These are phyloP conservation scores for Xylariaceae sp. DNA, from an alignment of 2,329 filamentous ascomycete species.

Conservation along the genomic window DNA sequence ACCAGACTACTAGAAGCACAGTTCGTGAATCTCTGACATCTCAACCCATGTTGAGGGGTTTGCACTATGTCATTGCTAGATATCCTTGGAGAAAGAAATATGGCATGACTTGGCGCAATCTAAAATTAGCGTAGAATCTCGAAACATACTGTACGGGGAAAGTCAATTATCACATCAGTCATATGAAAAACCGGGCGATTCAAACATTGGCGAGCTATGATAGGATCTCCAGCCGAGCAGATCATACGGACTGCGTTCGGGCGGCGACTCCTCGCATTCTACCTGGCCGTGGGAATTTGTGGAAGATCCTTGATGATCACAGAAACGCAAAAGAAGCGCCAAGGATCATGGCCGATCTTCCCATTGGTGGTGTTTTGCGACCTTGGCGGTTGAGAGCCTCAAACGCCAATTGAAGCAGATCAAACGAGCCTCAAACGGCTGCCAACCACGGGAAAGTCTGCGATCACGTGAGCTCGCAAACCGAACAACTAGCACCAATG, in stretches of 20 bases:
- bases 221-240: slow-evolving; percentile 33
- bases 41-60: slow-evolving; percentile 5
- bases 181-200: not conserved
- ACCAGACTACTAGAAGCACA: slow-evolving; percentile 14
- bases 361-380: slow-evolving; percentile 6
- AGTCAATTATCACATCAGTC: slow-evolving; percentile 12
- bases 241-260: slow-evolving; percentile 34
- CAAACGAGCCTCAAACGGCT: slow-evolving; percentile 30
- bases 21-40: slow-evolving; percentile 21
- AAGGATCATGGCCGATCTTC: not conserved
- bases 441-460: not conserved
- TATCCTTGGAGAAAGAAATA: not conserved
- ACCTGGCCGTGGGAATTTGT: slow-evolving; percentile 26
- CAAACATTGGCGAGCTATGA: slow-evolving; percentile 28
- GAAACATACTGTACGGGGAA: slow-evolving; percentile 17
- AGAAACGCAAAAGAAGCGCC: not conserved
- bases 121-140: not conserved
- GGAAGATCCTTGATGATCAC: slow-evolving; percentile 7
- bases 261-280: slow-evolving; percentile 26
- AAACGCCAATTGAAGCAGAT: slow-evolving; percentile 25
- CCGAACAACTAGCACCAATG: not conserved
- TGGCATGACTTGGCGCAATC: not conserved
- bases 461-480: slow-evolving; percentile 12
- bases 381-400: slow-evolving; percentile 11
- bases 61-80: not conserved